These are phyloP conservation scores for Dryadomyces sulphureus DNA, from an alignment of 2,329 filamentous ascomycete species.

Conservation along the genomic window DNA sequence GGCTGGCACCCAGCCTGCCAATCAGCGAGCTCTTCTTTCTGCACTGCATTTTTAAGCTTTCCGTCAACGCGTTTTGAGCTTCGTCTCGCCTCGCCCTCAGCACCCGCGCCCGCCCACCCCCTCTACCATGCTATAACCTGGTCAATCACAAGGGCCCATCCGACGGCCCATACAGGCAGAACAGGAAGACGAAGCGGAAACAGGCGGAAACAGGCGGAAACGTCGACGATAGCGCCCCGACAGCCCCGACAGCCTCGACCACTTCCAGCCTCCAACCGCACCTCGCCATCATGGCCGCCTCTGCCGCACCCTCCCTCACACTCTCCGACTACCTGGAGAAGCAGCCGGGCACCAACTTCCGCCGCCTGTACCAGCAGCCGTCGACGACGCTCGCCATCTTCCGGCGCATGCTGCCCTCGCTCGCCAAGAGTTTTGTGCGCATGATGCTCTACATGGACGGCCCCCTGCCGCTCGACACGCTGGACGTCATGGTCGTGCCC, in stretches of 20 bases:
- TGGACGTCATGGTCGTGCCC: slow-evolving; percentile 76
- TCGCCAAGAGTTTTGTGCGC: slow-evolving; percentile 94
- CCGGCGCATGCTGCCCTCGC: slow-evolving; percentile 85
- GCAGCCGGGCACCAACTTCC: slow-evolving; percentile 78
- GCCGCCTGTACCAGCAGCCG: slow-evolving; percentile 86
- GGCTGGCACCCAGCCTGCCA: background rate
- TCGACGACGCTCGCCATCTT: slow-evolving; percentile 93
- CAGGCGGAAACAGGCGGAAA: too few species aligned
- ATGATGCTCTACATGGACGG: slow-evolving; percentile 80
- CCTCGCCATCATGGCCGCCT: slow-evolving; percentile 27
- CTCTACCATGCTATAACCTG: background rate
- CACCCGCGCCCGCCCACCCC: too few species aligned
- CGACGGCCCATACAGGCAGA: too few species aligned
- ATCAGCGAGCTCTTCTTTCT: background rate
- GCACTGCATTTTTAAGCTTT: background rate
- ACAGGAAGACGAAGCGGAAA: too few species aligned
- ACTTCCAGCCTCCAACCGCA: too few species aligned
- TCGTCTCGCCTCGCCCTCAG: background rate
- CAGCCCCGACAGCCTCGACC: too few species aligned
- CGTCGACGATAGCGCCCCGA: too few species aligned
- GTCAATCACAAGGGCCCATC: background rate
- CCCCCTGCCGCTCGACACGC: slow-evolving; percentile 62
- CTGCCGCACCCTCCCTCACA: slow-evolving; percentile 33
- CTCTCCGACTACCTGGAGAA: slow-evolving; percentile 86
- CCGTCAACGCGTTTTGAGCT: background rate